phyloP scores from a whole-genome alignment of 169 alveolate species.

The Cryptosporidium sp. region DNA sequence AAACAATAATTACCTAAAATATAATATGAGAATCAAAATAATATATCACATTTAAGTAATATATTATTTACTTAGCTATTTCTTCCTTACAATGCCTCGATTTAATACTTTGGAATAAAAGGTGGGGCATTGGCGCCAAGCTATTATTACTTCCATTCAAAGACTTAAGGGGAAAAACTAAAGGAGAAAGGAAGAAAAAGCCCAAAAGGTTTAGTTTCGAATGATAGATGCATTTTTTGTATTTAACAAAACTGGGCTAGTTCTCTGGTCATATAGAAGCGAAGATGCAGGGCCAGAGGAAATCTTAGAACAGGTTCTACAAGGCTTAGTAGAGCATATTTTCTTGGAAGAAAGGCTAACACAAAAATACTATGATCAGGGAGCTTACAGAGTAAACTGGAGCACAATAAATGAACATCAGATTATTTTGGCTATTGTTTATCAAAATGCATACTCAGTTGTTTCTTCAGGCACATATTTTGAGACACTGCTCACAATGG shows the following conservation, averaged over 20 bases:
- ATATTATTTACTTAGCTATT: background rate
- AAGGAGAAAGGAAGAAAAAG: background rate
- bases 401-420: slow-evolving; percentile 33
- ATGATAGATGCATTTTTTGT: slow-evolving; percentile 72
- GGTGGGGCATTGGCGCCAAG: slow-evolving; percentile 70
- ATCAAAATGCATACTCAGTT: slow-evolving; percentile 22
- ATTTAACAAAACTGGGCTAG: slow-evolving; percentile 48
- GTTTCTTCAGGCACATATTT: slow-evolving; percentile 34
- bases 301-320: background rate
- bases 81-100: background rate
- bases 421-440: slow-evolving; percentile 19
- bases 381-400: slow-evolving; percentile 46
- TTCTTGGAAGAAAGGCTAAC: slow-evolving; percentile 63
- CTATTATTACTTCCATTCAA: background rate
- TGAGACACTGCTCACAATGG: slow-evolving; percentile 13
- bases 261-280: slow-evolving; percentile 56
- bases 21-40: slow-evolving; percentile 1
- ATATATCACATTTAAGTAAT: background rate
- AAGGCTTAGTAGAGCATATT: slow-evolving; percentile 28
- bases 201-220: background rate
- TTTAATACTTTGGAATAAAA: background rate
- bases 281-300: slow-evolving; percentile 12
- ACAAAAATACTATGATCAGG: slow-evolving; percentile 61
- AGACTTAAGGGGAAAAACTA: background rate
- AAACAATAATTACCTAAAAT: background rate